Percentiles rank a stretch among this genome's conserved stretches.
phyloP scores from a whole-genome alignment of 2,329 filamentous ascomycete species.

The Aspergillus oerlinghausenensis region DNA sequence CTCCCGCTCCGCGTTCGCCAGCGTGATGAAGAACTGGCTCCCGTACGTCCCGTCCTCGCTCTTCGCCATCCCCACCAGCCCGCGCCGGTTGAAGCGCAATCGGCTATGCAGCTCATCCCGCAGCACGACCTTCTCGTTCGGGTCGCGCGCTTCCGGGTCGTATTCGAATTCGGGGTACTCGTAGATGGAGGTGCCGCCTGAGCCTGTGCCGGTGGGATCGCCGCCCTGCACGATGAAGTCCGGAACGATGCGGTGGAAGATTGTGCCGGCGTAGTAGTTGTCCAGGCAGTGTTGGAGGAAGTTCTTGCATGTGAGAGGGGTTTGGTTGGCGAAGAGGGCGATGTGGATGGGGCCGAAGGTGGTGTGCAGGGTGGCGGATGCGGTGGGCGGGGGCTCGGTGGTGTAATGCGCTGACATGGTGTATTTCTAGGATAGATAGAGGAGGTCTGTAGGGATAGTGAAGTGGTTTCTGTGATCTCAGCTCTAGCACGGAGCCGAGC shows the following conservation, averaged over 20 bases:
- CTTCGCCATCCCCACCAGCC: constrained; percentile 94
- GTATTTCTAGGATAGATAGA: neutral
- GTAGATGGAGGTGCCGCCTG: constrained; percentile 88
- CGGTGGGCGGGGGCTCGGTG: constrained; percentile 89
- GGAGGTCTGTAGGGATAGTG: neutral
- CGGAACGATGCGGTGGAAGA: constrained; percentile 89
- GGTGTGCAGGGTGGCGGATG: constrained; percentile 85
- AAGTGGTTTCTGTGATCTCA: neutral
- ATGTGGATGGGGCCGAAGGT: constrained; percentile 83
- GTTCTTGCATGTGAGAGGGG: constrained; percentile 85
- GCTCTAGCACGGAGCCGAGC: neutral
- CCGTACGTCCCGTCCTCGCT: constrained; percentile 69
- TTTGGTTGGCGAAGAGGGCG: constrained; percentile 92
- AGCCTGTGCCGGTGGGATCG: constrained; percentile 87
- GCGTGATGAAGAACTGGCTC: constrained; percentile 94
- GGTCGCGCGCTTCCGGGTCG: constrained; percentile 47
- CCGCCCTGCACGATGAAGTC: constrained; percentile 93
- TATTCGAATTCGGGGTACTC: constrained; percentile 61
- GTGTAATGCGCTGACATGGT: constrained; percentile 87
- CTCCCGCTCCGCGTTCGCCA: constrained; percentile 75
- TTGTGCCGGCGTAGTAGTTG: constrained; percentile 88
- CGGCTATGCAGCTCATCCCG: constrained; percentile 89
- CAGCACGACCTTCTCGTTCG: constrained; percentile 58
- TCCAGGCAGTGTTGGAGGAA: constrained; percentile 94
- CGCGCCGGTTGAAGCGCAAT: constrained; percentile 86